Evolutionary conservation across 306 rosid genomes (phyloP).

Genomic region (Citrullus mucosospermus): DNA sequence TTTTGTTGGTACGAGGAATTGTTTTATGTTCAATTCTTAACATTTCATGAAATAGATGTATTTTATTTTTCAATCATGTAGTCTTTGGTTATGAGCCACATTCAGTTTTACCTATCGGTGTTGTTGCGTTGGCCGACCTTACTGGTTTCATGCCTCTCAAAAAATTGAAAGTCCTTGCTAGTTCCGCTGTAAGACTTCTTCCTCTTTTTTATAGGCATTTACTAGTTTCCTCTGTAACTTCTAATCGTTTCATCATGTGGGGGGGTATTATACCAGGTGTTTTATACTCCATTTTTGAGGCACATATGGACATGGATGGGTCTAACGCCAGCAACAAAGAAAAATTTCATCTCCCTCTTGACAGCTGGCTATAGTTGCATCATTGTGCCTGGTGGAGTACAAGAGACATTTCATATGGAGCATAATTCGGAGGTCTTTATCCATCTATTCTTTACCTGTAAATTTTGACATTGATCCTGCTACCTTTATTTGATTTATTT

Average conservation of each 20-base stretch:
- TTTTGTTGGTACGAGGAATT: background rate
- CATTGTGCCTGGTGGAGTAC: constrained; percentile 93
- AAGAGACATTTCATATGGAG: constrained; percentile 70
- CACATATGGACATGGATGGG: constrained; percentile 99
- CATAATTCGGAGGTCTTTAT: constrained; percentile 57
- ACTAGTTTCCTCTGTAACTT: background rate
- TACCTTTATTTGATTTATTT: constrained; percentile 1
- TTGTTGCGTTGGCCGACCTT: constrained; percentile 61
- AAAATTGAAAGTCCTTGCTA: constrained; percentile 85
- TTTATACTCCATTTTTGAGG: constrained; percentile 82
- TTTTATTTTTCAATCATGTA: constrained; percentile 19
- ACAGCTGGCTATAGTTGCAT: constrained; percentile 74
- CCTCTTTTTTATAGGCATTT: constrained; percentile 1
- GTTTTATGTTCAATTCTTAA: background rate
- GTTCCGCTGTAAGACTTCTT: constrained; percentile 70
- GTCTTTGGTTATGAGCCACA: constrained; percentile 95
- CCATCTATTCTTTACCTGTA: background rate
- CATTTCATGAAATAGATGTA: background rate
- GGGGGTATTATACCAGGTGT: constrained; percentile 34
- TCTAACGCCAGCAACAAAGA: constrained; percentile 55
- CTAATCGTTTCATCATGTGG: background rate
- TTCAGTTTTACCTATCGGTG: constrained; percentile 87
- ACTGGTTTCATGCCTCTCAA: constrained; percentile 91
- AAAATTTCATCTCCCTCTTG: constrained; percentile 48
- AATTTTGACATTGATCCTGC: background rate